Evolutionary conservation across 441 rosid species (phyloP).

Genomic region (Gossypium lobatum): DNA sequence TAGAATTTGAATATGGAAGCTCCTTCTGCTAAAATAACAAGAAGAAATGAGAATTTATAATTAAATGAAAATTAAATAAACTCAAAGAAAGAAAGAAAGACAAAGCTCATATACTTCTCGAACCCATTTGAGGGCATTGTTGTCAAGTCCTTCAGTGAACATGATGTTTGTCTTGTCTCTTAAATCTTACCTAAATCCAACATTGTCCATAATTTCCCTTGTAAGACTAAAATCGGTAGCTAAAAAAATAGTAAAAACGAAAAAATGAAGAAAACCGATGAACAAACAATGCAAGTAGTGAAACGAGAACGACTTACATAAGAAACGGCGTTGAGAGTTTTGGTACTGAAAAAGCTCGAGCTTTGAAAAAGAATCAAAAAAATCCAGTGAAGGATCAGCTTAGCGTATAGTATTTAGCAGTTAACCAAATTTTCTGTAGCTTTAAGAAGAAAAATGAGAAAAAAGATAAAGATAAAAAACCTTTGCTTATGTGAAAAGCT

Average conservation of each 20-base stretch:
- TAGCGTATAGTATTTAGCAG: not conserved
- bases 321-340: slow-evolving; percentile 14
- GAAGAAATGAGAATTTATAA: not conserved
- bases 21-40: slow-evolving; percentile 33
- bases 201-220: slow-evolving; percentile 4
- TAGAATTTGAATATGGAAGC: slow-evolving; percentile 31
- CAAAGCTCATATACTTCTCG: slow-evolving; percentile 36
- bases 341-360: not conserved
- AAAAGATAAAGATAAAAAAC: not conserved
- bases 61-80: not conserved
- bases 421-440: not conserved
- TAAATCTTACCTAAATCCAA: slow-evolving; percentile 19
- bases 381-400: slow-evolving; percentile 21
- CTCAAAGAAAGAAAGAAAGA: not conserved
- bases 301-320: slow-evolving; percentile 17
- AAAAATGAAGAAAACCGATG: not conserved
- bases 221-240: not conserved
- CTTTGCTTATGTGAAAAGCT: slow-evolving; percentile 8
- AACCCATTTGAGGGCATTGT: slow-evolving; percentile 52
- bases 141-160: slow-evolving; percentile 63
- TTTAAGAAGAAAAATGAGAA: not conserved
- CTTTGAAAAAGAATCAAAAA: not conserved
- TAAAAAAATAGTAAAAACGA: not conserved
- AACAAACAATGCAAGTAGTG: not conserved
- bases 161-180: slow-evolving; percentile 18